Evolutionary conservation across 208 protist genomes (phyloP).

Genomic region (Willaertia magna): DNA sequence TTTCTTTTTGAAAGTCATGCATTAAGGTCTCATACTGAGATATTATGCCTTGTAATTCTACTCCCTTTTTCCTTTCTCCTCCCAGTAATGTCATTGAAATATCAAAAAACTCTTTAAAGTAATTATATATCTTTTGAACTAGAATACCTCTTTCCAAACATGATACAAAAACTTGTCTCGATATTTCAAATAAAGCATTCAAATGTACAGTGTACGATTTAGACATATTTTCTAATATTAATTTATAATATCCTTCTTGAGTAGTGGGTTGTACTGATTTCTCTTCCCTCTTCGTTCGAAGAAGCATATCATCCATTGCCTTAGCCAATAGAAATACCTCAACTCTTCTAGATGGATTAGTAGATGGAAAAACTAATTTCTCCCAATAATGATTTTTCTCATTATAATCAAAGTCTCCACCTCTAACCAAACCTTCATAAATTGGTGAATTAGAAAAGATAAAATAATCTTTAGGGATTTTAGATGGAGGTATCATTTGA

Average conservation of each 20-base stretch:
- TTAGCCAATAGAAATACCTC: not conserved
- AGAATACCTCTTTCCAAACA: not conserved
- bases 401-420: not conserved
- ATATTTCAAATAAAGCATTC: not conserved
- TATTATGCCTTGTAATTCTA: not conserved
- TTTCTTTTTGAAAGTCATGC: not conserved
- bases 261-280: not conserved
- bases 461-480: not conserved
- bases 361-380: conserved; percentile 2
- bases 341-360: not conserved
- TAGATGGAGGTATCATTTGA: not conserved
- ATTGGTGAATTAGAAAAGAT: not conserved
- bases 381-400: not conserved
- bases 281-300: not conserved
- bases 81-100: not conserved
- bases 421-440: not conserved
- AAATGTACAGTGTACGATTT: not conserved
- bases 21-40: not conserved
- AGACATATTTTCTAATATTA: not conserved
- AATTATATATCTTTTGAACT: not conserved
- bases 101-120: not conserved
- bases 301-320: not conserved
- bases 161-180: not conserved
- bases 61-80: not conserved
- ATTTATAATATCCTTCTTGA: not conserved